These are phyloP conservation scores for Musa itinerans DNA, from an alignment of 176 grass and related monocot genomes.

Conservation along the genomic window DNA sequence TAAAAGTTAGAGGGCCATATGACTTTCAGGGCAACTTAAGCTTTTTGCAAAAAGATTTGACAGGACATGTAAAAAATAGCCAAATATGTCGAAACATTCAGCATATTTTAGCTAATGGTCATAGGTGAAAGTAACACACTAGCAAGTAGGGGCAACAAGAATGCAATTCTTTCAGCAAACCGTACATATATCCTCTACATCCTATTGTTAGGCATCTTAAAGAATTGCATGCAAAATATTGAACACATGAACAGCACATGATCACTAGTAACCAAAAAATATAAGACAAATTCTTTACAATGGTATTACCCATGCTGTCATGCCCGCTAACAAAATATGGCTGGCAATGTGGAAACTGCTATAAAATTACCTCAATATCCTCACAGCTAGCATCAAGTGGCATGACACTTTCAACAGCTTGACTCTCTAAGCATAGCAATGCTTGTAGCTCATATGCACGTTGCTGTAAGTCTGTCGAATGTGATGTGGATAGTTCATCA, in stretches of 20 bases:
- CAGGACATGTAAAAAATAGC: not conserved
- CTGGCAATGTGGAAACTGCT: not conserved
- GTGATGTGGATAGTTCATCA: constrained; percentile 90
- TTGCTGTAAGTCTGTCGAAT: constrained; percentile 97
- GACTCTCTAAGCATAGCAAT: constrained; percentile 69
- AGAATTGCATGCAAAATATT: not conserved
- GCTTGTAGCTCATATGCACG: constrained; percentile 90
- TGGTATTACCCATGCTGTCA: not conserved
- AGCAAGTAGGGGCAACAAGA: not conserved
- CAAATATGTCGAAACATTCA: not conserved
- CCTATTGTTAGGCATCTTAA: too few species aligned
- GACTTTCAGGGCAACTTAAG: not conserved
- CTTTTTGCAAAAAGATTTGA: not conserved
- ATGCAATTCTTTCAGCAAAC: not conserved
- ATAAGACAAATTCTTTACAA: not conserved
- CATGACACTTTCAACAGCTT: constrained; percentile 67
- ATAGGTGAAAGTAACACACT: not conserved
- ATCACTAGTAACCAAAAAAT: not conserved
- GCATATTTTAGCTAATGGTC: not conserved
- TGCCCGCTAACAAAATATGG: not conserved
- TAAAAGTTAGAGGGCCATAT: not conserved
- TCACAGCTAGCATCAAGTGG: constrained; percentile 93
- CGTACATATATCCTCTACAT: too few species aligned
- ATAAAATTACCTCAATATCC: constrained; percentile 81
- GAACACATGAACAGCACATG: not conserved